Evolutionary conservation across 2,329 filamentous ascomycete species (phyloP).

Genomic region (Eurotiales sp.): DNA sequence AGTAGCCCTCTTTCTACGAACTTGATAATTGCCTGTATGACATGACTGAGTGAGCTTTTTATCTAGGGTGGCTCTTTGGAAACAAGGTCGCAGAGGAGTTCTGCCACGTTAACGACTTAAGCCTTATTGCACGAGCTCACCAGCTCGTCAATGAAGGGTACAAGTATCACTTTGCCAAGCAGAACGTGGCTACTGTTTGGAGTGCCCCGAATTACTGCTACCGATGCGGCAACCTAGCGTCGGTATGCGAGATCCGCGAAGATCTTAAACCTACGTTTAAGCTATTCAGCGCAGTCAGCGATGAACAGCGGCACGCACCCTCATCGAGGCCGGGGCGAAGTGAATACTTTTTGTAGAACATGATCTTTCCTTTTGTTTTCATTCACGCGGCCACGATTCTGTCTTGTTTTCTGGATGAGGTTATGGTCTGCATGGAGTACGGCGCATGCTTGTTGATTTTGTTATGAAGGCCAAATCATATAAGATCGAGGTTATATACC

Average conservation of each 20-base stretch:
- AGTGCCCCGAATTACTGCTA: constrained; percentile 93
- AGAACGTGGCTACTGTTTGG: constrained; percentile 82
- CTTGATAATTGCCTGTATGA: not conserved
- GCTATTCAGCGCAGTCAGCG: constrained; percentile 45
- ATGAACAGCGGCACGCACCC: constrained; percentile 46
- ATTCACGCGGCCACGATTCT: constrained; percentile 13
- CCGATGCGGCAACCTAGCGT: constrained; percentile 86
- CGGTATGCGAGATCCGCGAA: constrained; percentile 84
- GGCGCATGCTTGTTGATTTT: constrained; percentile 14
- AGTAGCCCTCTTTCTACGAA: constrained; percentile 19
- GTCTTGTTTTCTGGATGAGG: constrained; percentile 4
- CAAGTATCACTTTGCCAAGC: constrained; percentile 92
- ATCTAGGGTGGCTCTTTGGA: constrained; percentile 57
- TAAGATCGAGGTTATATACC: constrained; percentile 15
- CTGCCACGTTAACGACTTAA: constrained; percentile 70
- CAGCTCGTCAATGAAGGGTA: constrained; percentile 75
- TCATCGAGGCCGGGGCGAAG: constrained; percentile 43
- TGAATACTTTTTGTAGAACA: constrained; percentile 44
- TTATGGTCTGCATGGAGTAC: constrained; percentile 14
- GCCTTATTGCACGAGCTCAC: constrained; percentile 69
- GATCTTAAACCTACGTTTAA: constrained; percentile 85
- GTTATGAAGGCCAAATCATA: constrained; percentile 7
- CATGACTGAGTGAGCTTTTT: constrained; percentile 1
- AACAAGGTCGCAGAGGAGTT: constrained; percentile 73
- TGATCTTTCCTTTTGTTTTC: not conserved